Evolutionary conservation across 768 basidiomycete genomes (phyloP).

Genomic region (Termitomyces titanicus): DNA sequence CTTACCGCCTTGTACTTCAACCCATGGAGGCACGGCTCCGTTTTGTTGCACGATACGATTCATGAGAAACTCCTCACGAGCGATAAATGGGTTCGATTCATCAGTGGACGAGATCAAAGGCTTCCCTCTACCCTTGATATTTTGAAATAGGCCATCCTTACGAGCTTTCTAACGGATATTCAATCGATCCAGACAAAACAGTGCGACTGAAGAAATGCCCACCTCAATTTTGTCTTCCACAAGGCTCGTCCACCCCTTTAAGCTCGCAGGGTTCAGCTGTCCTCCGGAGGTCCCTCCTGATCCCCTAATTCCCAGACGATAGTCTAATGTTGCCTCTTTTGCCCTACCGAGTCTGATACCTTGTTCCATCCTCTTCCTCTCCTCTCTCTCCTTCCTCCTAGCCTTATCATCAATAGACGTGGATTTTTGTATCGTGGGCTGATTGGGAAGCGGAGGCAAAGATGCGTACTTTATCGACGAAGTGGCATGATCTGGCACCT

Average conservation of each 20-base stretch:
- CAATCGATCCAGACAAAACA: neutral
- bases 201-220: slow-evolving; percentile 6
- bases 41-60: slow-evolving; percentile 81
- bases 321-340: slow-evolving; percentile 72
- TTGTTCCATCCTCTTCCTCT: slow-evolving; percentile 45
- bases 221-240: slow-evolving; percentile 84
- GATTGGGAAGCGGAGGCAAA: slow-evolving; percentile 29
- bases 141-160: slow-evolving; percentile 64
- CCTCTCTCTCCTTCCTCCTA: slow-evolving; percentile 43
- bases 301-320: slow-evolving; percentile 56
- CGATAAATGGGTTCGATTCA: slow-evolving; percentile 55
- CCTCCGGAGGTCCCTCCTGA: slow-evolving; percentile 13
- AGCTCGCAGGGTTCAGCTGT: slow-evolving; percentile 51
- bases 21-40: slow-evolving; percentile 84
- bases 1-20: slow-evolving; percentile 72
- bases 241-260: slow-evolving; percentile 74
- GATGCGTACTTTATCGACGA: slow-evolving; percentile 52
- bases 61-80: slow-evolving; percentile 78
- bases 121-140: slow-evolving; percentile 60
- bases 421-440: slow-evolving; percentile 6
- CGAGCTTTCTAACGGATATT: slow-evolving; percentile 49
- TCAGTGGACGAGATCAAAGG: slow-evolving; percentile 35
- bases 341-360: slow-evolving; percentile 60
- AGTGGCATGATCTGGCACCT: slow-evolving; percentile 49
- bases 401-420: slow-evolving; percentile 31